Base-by-base conservation (phyloP, 2,329 filamentous ascomycete genomes). In the Cordyceps cateniannulata region DNA sequence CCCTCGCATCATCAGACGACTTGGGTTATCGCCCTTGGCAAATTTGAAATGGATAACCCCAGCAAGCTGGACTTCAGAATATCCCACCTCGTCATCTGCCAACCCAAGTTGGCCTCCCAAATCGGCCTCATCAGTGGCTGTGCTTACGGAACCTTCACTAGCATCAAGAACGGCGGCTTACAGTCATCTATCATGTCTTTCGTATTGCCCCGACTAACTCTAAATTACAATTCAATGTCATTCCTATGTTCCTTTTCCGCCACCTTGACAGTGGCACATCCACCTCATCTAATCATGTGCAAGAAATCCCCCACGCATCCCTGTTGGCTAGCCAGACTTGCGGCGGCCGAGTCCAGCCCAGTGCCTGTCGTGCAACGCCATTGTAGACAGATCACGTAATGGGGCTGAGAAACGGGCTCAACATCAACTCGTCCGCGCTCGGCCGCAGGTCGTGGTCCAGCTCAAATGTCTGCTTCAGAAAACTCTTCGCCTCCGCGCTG, bases 371-470 rank as follows among this genome's bases (percentile, higher is more conserved):
- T 51, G 5, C 38, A 24, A 32, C 32, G 25, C 18, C n/a, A 45
- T 59, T 18, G 14, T 35, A 40, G 20, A n/a, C 10, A n/a, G 1
- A 22, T 74, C 68, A 86, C 64, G 85, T 85, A 71, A 88, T 88
- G 62, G 89, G 87, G 61, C 85, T 85, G 72, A 96, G 79, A 77
- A 98, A 98, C 40, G 86, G 84, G 75, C 89, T 93, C 60, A 87
- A 82, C 74, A 96, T 85, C 67, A 99, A 77, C 69, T 98, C 93
- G 69, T 97, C 93, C 14, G 95, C 95, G 68, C 87, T 96, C 3
- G 95, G 95, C 66, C 95, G 83, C 78, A 90, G 88, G 73, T 96
- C 91, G 75, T 96, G 91, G 69, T 99, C 93, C 69, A 97, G 88
- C 79, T 98, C 92, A 77, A 99, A 99, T 0, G 95, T 97, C 77